phyloP scores from a whole-genome alignment of 2,329 filamentous ascomycete species.

The Curvularia lunata region DNA sequence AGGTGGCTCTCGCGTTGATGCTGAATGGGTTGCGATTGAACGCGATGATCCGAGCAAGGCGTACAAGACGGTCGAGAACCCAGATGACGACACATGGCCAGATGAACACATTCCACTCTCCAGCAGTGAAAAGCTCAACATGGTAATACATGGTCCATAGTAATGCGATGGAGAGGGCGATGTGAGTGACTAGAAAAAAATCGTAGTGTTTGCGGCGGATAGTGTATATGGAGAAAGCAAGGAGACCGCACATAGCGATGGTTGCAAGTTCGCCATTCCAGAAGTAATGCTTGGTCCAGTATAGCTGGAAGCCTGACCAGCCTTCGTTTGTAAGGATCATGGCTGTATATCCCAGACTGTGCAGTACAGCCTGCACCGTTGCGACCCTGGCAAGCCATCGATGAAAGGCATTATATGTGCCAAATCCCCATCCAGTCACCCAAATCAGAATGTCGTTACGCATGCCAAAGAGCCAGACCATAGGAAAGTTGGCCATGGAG shows the following conservation, averaged over 20 bases:
- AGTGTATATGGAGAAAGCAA: constrained; percentile 59
- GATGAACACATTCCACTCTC: constrained; percentile 58
- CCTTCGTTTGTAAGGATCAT: constrained; percentile 49
- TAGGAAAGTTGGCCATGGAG: constrained; percentile 67
- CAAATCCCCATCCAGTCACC: constrained; percentile 72
- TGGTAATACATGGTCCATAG: constrained; percentile 61
- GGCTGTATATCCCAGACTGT: constrained; percentile 66
- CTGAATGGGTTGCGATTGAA: constrained; percentile 51
- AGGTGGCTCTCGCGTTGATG: constrained; percentile 52
- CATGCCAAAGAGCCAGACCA: constrained; percentile 71
- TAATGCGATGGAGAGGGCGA: constrained; percentile 51
- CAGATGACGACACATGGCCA: constrained; percentile 60
- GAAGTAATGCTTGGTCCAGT: constrained; percentile 57
- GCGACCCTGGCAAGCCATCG: constrained; percentile 69
- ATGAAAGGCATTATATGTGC: constrained; percentile 71
- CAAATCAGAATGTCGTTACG: constrained; percentile 71
- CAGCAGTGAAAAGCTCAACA: constrained; percentile 58
- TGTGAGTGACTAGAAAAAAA: constrained; percentile 53
- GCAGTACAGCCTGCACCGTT: constrained; percentile 66
- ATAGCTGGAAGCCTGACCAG: constrained; percentile 48
- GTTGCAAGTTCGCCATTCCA: constrained; percentile 57
- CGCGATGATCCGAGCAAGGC: constrained; percentile 53
- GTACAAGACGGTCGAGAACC: constrained; percentile 57
- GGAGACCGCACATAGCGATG: constrained; percentile 53
- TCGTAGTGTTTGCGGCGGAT: constrained; percentile 59